Conservation (phyloP, 352 stramenopile genomes). For the Phytopythium kandeliae region DNA sequence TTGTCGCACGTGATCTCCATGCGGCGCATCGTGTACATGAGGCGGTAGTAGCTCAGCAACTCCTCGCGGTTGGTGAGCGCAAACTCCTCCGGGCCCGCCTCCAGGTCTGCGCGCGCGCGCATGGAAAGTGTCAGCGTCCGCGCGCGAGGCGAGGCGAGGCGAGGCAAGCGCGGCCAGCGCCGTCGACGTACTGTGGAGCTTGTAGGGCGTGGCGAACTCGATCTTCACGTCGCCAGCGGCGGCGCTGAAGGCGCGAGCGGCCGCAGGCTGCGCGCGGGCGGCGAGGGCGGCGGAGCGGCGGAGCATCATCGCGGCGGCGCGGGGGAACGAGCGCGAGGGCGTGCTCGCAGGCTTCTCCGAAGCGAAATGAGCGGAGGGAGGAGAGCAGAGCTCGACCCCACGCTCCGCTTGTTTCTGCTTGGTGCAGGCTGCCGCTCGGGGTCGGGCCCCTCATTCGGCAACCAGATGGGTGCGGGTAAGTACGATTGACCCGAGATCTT, state of each 20-base stretch:
- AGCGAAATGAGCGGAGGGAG: neutral
- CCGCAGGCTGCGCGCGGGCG: constrained; percentile 21
- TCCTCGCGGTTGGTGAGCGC: constrained; percentile 94
- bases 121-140: neutral
- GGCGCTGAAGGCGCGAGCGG: constrained; percentile 58
- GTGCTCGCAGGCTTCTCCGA: constrained; percentile 22
- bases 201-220: constrained; percentile 61
- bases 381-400: constrained; percentile 1
- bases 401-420: constrained; percentile 4
- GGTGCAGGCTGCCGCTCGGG: neutral
- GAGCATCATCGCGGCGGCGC: constrained; percentile 38
- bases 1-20: constrained; percentile 99
- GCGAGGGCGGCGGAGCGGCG: constrained; percentile 44
- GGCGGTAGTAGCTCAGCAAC: constrained; percentile 94
- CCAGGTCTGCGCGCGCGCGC: constrained; percentile 37
- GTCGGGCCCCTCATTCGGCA: neutral
- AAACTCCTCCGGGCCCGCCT: constrained; percentile 52
- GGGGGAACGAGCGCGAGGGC: no score
- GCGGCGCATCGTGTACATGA: constrained; percentile 99
- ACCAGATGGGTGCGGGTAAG: neutral
- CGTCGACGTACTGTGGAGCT: constrained; percentile 68
- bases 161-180: neutral
- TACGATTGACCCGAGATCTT: neutral
- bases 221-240: constrained; percentile 61
- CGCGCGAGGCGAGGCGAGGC: neutral